These are phyloP conservation scores for Gossypium stocksii DNA, from an alignment of 345 rosid species.

Conservation along the genomic window DNA sequence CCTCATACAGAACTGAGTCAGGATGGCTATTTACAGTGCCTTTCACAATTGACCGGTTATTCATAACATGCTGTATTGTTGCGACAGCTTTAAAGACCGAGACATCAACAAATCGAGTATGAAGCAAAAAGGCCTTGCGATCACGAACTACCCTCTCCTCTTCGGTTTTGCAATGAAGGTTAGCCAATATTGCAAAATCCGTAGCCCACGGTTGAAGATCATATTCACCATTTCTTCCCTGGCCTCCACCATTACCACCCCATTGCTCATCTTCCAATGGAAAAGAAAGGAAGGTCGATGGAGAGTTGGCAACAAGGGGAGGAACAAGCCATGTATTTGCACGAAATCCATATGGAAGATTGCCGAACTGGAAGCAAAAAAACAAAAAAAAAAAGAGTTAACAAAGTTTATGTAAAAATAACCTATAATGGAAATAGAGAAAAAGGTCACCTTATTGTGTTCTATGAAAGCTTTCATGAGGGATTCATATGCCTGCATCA, in stretches of 20 bases:
- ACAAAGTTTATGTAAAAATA: neutral
- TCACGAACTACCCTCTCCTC: slow-evolving; percentile 62
- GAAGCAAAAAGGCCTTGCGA: slow-evolving; percentile 61
- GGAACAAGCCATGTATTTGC: slow-evolving; percentile 66
- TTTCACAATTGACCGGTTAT: slow-evolving; percentile 25
- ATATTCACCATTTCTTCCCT: slow-evolving; percentile 49
- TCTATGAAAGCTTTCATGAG: slow-evolving; percentile 56
- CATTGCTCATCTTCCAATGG: slow-evolving; percentile 57
- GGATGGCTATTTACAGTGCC: slow-evolving; percentile 15
- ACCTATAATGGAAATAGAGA: neutral
- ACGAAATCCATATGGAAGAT: slow-evolving; percentile 69
- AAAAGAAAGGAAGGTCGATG: slow-evolving; percentile 33
- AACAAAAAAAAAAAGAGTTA: neutral
- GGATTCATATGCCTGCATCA: slow-evolving; percentile 61
- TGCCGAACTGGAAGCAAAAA: slow-evolving; percentile 47
- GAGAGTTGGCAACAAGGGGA: slow-evolving; percentile 44
- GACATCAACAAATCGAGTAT: slow-evolving; percentile 52
- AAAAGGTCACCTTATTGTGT: slow-evolving; percentile 53
- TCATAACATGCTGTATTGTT: slow-evolving; percentile 30
- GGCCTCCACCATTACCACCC: slow-evolving; percentile 73
- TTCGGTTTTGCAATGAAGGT: slow-evolving; percentile 59
- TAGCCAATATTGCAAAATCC: slow-evolving; percentile 54
- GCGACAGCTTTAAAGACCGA: slow-evolving; percentile 53
- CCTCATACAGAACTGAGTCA: slow-evolving; percentile 32
- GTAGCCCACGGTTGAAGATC: slow-evolving; percentile 66